Base-by-base conservation (phyloP, 768 basidiomycete species). In the Leccinum arenicola region DNA sequence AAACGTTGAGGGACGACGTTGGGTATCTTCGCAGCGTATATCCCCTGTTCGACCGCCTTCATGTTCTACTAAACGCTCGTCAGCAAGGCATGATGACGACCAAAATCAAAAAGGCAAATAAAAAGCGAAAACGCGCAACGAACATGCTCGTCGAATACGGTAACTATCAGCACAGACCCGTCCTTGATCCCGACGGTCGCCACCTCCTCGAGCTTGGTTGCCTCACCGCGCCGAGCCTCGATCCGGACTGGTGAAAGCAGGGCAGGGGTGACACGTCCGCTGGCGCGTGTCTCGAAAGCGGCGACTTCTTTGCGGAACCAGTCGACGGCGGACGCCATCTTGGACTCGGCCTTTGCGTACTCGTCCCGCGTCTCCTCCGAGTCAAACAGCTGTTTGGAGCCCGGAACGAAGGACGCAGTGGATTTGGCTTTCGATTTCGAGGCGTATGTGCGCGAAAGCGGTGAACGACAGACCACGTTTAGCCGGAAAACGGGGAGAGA, bases 151-250 rank as follows among this genome's bases (percentile, higher is more conserved):
- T 93, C 88, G 66, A 91, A 93, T 31, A 91, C 77, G 4, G 89
- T 91, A 11, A 94, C 78, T 25, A 93, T 62, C 57, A 94, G 74
- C 55, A 82, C 80, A 6, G 87, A 82, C 1, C 92, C 92, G 54
- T 94, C 89, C 61, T 86, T 78, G 40, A 94, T 84, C 8, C 92
- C 91, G 19, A 94, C 82, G 0, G 91, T 92, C 1, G 92, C 87
- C 25, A 93, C 68, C 55, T 91, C 87, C 45, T 91, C 86, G 38
- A 94, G 71, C 48, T 71, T 77, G 48, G 78, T 70, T 3, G 73
- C 56, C 29, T 75, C 73, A 3, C 75, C 74, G 33, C 69, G 68
- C 5, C 76, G 78, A 4, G 83, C 64, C 54, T 75, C 76, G 31
- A 93, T 84, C 19, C 83, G 80, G 6, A 94, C 88, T 0, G 87